These are phyloP conservation scores for Apodospora peruviana DNA, from an alignment of 495 filamentous ascomycete genomes.

Conservation along the genomic window DNA sequence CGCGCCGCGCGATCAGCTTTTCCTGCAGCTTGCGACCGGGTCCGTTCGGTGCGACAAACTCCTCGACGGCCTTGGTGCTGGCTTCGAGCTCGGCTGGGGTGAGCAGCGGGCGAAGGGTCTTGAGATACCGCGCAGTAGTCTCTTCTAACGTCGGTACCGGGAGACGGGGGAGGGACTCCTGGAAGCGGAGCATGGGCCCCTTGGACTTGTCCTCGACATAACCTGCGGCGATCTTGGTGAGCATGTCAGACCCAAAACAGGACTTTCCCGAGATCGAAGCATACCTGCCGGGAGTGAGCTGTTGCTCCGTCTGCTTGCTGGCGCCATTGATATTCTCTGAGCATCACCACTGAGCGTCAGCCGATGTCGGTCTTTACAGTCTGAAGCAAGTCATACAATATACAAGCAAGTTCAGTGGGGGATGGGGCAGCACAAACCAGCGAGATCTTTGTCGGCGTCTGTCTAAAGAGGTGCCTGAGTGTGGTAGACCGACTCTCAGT, in stretches of 20 bases:
- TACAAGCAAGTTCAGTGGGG: background rate
- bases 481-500: conserved; percentile 30
- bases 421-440: conserved; percentile 18
- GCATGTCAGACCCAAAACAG: background rate
- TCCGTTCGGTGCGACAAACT: conserved; percentile 76
- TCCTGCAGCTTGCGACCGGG: conserved; percentile 83
- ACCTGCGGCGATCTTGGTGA: conserved; percentile 41
- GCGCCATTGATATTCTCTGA: conserved; percentile 47
- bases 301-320: conserved; percentile 47
- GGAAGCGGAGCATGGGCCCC: conserved; percentile 90
- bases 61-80: conserved; percentile 76
- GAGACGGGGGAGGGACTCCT: conserved; percentile 86
- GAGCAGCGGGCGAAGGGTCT: conserved; percentile 81
- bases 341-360: background rate
- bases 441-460: conserved; percentile 12
- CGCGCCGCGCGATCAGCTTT: conserved; percentile 72
- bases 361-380: background rate
- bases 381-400: too few relatives aligned
- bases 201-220: conserved; percentile 91
- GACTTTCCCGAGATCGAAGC: conserved; percentile 16
- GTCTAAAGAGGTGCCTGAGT: conserved; percentile 21
- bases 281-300: conserved; percentile 56
- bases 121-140: conserved; percentile 85
- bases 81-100: conserved; percentile 64
- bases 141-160: conserved; percentile 93